Conservation (phyloP, 306 rosid species). For the Quercus gilva region DNA sequence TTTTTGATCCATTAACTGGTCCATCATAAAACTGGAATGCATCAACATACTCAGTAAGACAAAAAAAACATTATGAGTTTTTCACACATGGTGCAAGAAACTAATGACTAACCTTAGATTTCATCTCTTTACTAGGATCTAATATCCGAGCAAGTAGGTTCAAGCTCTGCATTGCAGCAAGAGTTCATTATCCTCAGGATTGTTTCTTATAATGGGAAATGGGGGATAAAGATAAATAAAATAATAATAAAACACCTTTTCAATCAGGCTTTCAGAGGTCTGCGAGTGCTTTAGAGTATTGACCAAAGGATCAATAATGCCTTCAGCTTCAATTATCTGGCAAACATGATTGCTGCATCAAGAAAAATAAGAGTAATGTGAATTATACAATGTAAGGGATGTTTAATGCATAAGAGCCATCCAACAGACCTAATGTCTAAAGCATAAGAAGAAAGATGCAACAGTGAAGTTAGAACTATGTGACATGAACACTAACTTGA, state of each 20-base stretch:
- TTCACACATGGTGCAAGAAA: constrained; percentile 21
- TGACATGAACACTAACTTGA: not conserved
- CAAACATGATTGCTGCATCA: constrained; percentile 70
- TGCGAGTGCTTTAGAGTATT: constrained; percentile 48
- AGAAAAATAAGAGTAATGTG: constrained; percentile 12
- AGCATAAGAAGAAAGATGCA: not conserved
- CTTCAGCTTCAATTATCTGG: constrained; percentile 66
- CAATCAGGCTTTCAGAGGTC: constrained; percentile 41
- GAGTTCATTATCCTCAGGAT: constrained; percentile 23
- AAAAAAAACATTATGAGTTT: constrained; percentile 17
- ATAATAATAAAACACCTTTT: constrained; percentile 44
- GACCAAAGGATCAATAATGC: constrained; percentile 57
- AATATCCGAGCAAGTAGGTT: constrained; percentile 61
- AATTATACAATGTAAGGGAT: not conserved
- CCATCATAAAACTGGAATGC: constrained; percentile 71
- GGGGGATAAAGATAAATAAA: constrained; percentile 2
- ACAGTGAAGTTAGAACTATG: not conserved
- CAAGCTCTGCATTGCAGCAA: constrained; percentile 57
- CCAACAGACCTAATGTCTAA: too few relatives aligned
- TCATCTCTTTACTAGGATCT: constrained; percentile 77
- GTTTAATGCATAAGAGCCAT: not conserved
- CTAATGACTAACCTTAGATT: constrained; percentile 61
- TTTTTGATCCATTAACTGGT: constrained; percentile 54
- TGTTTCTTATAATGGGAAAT: not conserved
- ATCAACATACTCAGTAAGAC: constrained; percentile 43